Conservation (phyloP, 2,329 filamentous ascomycete species). For the Emydomyces testavorans region DNA sequence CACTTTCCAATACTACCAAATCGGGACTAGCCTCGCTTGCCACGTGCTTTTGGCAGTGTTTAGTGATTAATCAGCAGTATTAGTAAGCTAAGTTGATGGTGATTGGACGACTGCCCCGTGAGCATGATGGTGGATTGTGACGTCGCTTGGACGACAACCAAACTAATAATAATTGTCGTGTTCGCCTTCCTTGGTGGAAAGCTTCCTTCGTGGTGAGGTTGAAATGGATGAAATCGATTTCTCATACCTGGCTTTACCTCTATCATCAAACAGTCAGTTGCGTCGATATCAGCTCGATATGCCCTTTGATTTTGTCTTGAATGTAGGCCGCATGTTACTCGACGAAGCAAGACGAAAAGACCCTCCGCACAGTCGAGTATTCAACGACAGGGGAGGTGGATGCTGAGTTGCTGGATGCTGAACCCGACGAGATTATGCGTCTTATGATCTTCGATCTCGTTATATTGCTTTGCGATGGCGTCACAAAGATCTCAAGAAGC, state of each 20-base stretch:
- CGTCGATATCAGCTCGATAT: not conserved
- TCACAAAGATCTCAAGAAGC: constrained; percentile 29
- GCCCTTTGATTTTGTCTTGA: not conserved
- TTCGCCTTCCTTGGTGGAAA: not conserved
- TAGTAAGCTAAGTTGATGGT: not conserved
- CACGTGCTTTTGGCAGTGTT: not conserved
- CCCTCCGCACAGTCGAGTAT: no score
- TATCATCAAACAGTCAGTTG: not conserved
- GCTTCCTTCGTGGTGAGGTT: not conserved
- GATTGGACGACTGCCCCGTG: constrained; percentile 7
- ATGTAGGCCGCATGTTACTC: not conserved
- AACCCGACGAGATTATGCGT: not conserved
- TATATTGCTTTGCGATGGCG: constrained; percentile 23
- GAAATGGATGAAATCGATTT: constrained; percentile 8
- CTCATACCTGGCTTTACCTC: not conserved
- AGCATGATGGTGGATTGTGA: constrained; percentile 9
- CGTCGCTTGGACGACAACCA: constrained; percentile 9
- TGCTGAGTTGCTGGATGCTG: not conserved
- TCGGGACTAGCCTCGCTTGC: not conserved
- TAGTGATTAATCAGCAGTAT: not conserved
- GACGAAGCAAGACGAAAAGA: not conserved
- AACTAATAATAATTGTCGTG: not conserved
- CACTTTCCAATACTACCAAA: not conserved
- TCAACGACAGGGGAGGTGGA: no score
- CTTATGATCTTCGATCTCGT: not conserved